These are phyloP conservation scores for Lasiosphaeria miniovina DNA, from an alignment of 495 filamentous ascomycete genomes.

Conservation along the genomic window DNA sequence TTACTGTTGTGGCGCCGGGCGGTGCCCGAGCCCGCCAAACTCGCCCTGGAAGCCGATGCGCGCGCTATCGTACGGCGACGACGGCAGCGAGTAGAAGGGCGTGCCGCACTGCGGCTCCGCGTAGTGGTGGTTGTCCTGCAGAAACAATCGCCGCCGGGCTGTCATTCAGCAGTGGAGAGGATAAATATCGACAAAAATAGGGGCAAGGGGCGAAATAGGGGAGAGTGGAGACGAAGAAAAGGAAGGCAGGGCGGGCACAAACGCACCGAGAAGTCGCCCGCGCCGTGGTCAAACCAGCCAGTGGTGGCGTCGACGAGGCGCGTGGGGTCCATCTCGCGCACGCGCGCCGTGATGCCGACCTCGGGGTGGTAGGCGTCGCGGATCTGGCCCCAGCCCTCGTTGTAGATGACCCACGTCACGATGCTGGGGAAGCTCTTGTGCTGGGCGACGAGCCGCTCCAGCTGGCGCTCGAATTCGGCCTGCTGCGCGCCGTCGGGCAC, in stretches of 20 bases:
- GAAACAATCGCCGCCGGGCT: not conserved
- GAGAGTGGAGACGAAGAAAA: not conserved
- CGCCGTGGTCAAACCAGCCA: conserved; percentile 62
- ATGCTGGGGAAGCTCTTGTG: conserved; percentile 63
- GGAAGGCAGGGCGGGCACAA: too few relatives aligned
- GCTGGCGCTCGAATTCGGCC: conserved; percentile 58
- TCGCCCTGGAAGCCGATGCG: conserved; percentile 68
- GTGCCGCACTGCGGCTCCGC: conserved; percentile 67
- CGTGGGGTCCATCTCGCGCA: conserved; percentile 57
- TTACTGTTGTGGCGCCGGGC: conserved; percentile 52
- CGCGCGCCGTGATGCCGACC: conserved; percentile 49
- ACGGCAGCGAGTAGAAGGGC: conserved; percentile 56
- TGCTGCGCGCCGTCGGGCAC: conserved; percentile 49
- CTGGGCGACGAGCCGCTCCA: conserved; percentile 58
- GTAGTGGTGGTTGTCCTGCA: conserved; percentile 67
- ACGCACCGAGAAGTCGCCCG: conserved; percentile 51
- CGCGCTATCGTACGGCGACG: conserved; percentile 54
- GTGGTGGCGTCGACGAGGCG: conserved; percentile 57
- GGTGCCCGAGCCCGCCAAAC: conserved; percentile 63
- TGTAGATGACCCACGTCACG: conserved; percentile 59
- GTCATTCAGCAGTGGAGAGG: too few relatives aligned
- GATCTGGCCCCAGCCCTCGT: conserved; percentile 68
- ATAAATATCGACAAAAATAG: not conserved
- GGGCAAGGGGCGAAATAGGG: not conserved
- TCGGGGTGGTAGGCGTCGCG: conserved; percentile 48